Percentiles rank a stretch among this genome's conserved stretches.
These are phyloP conservation scores for Castanea sativa DNA, from an alignment of 306 rosid genomes.

Conservation along the genomic window DNA sequence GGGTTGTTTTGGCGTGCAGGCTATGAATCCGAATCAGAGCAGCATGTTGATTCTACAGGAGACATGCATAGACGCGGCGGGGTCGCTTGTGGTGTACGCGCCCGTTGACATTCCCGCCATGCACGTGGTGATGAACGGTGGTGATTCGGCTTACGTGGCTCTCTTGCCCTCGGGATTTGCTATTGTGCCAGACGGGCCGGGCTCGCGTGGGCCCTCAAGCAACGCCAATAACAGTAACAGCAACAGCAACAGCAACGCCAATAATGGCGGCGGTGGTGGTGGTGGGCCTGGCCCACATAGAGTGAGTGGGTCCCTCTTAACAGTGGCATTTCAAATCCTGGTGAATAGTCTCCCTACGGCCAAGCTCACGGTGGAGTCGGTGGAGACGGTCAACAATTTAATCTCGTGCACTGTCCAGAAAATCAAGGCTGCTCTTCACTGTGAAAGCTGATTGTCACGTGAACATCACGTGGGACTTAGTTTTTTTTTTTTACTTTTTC, in stretches of 20 bases:
- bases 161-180: conserved; percentile 84
- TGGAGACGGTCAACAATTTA: conserved; percentile 90
- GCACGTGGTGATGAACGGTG: conserved; percentile 97
- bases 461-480: background rate
- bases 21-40: conserved; percentile 79
- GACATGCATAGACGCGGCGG: conserved; percentile 85
- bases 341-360: conserved; percentile 92
- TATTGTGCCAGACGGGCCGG: conserved; percentile 83
- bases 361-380: conserved; percentile 91
- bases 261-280: conserved; percentile 4
- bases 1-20: conserved; percentile 33
- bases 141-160: conserved; percentile 94
- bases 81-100: conserved; percentile 94
- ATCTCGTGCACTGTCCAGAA: conserved; percentile 93
- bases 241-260: background rate
- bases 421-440: conserved; percentile 80
- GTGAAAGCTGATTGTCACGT: conserved; percentile 54
- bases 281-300: conserved; percentile 17
- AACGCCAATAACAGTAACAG: background rate
- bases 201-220: conserved; percentile 32
- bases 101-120: conserved; percentile 98
- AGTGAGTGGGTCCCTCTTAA: conserved; percentile 73
- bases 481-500: background rate
- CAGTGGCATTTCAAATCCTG: conserved; percentile 93
- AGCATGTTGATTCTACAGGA: conserved; percentile 95